Evolutionary conservation across 2,329 filamentous ascomycete genomes (phyloP).

Genomic region (Exserohilum rostratum): DNA sequence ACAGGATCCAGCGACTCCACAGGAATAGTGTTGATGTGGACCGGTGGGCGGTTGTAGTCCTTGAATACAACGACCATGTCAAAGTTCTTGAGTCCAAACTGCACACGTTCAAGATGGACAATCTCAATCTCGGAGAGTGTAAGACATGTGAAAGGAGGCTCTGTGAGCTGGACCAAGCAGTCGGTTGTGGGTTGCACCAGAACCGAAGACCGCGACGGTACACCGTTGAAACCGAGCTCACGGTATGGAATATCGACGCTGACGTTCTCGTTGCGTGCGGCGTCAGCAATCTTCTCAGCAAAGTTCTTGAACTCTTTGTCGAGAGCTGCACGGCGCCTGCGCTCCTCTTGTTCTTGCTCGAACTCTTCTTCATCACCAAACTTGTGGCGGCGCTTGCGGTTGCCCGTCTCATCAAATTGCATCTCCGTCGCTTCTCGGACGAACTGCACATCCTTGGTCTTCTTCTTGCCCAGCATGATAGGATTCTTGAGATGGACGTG

Average conservation of each 20-base stretch:
- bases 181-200: conserved; percentile 96
- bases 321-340: conserved; percentile 85
- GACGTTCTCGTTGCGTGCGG: conserved; percentile 86
- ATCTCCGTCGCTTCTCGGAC: conserved; percentile 98
- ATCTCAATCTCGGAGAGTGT: conserved; percentile 96
- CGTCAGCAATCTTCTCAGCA: conserved; percentile 96
- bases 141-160: conserved; percentile 94
- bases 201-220: conserved; percentile 93
- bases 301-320: conserved; percentile 96
- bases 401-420: conserved; percentile 98
- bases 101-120: conserved; percentile 92
- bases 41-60: conserved; percentile 87
- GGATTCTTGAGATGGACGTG: conserved; percentile 98
- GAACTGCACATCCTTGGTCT: conserved; percentile 98
- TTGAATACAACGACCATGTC: conserved; percentile 99
- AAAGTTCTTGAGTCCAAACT: conserved; percentile 98
- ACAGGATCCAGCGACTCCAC: conserved; percentile 93
- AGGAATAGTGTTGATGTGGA: conserved; percentile 97
- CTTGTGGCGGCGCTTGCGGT: conserved; percentile 94
- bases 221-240: conserved; percentile 95
- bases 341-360: conserved; percentile 96
- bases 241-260: conserved; percentile 97
- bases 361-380: conserved; percentile 99
- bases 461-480: conserved; percentile 98
- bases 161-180: conserved; percentile 93